These are phyloP conservation scores for Ormosia semicastrata DNA, from an alignment of 306 rosid species.

Conservation along the genomic window DNA sequence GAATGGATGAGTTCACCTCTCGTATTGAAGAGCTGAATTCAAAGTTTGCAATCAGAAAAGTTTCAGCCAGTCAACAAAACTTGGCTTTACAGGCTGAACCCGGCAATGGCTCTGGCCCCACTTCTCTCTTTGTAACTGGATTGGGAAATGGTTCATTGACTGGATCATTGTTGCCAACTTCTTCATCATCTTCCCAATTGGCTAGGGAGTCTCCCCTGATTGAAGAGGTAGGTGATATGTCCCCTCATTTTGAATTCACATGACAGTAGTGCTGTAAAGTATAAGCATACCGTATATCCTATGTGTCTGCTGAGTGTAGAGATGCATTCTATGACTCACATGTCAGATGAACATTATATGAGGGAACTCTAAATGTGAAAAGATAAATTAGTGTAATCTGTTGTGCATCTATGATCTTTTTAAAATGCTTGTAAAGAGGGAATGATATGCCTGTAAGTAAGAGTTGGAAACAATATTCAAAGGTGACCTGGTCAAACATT, in stretches of 20 bases:
- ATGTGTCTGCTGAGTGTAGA: background rate
- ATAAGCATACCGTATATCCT: background rate
- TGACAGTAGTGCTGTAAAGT: background rate
- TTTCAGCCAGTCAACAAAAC: constrained; percentile 84
- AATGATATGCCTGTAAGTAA: background rate
- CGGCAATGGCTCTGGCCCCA: constrained; percentile 78
- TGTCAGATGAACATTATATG: background rate
- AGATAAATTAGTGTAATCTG: background rate
- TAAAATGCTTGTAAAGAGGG: background rate
- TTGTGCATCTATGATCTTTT: background rate
- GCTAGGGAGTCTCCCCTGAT: constrained; percentile 71
- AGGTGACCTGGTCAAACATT: background rate
- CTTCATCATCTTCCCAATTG: constrained; percentile 81
- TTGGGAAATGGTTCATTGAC: constrained; percentile 77
- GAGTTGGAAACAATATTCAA: background rate
- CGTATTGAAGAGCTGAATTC: constrained; percentile 89
- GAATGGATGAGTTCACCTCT: constrained; percentile 96
- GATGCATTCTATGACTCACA: background rate
- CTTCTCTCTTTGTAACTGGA: constrained; percentile 68
- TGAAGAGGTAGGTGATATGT: constrained; percentile 71
- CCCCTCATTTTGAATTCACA: constrained; percentile 19
- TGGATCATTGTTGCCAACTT: constrained; percentile 71
- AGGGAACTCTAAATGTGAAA: background rate
- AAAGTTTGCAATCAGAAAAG: constrained; percentile 50
- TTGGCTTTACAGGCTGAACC: constrained; percentile 74